phyloP scores from a whole-genome alignment of 2,329 filamentous ascomycete genomes.

The Phyllosticta capitalensis region DNA sequence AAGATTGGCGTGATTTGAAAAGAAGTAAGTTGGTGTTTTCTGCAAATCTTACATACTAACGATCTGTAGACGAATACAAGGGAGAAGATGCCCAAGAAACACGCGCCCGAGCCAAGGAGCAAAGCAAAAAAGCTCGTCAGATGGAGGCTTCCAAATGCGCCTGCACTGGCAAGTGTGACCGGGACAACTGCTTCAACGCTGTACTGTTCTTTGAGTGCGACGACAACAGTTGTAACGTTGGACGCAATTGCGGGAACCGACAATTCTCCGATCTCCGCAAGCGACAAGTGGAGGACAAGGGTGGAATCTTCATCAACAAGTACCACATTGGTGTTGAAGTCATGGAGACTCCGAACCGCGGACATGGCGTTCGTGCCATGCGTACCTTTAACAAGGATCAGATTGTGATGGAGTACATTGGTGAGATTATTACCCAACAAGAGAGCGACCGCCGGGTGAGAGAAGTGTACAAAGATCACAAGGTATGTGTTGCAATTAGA shows the following conservation, averaged over 20 bases:
- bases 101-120: slow-evolving; percentile 18
- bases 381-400: slow-evolving; percentile 79
- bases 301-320: slow-evolving; percentile 51
- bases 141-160: slow-evolving; percentile 61
- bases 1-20: slow-evolving; percentile 86
- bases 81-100: slow-evolving; percentile 19
- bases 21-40: slow-evolving; percentile 29
- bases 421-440: slow-evolving; percentile 90
- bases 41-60: neutral
- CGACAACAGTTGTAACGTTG: slow-evolving; percentile 74
- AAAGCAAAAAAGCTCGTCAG: slow-evolving; percentile 69
- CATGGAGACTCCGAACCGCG: slow-evolving; percentile 78
- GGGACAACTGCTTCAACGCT: slow-evolving; percentile 83
- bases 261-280: slow-evolving; percentile 70
- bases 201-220: slow-evolving; percentile 98
- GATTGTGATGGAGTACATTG: slow-evolving; percentile 97
- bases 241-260: slow-evolving; percentile 74
- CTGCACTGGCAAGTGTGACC: slow-evolving; percentile 39
- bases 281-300: slow-evolving; percentile 7
- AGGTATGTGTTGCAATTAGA: slow-evolving; percentile 46
- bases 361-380: slow-evolving; percentile 85
- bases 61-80: slow-evolving; percentile 7
- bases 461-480: slow-evolving; percentile 84
- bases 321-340: slow-evolving; percentile 93
- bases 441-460: slow-evolving; percentile 94